Evolutionary conservation across 2,329 filamentous ascomycete species (phyloP), one percentile per base, ranked within the genome.

Genomic region (Polychaeton citri): DNA sequence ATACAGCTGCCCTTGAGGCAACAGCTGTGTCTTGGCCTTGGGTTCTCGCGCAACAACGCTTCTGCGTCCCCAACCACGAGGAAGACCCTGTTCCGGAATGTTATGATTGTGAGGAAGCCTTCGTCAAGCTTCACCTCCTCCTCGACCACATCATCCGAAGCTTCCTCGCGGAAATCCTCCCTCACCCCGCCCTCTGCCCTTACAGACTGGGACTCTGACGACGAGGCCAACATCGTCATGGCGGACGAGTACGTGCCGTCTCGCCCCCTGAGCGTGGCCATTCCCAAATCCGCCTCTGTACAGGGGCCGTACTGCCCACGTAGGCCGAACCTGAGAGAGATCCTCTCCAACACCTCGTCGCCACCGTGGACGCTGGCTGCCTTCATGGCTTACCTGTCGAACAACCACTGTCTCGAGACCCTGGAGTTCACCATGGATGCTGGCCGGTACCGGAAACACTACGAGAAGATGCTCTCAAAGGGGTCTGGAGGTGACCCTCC

Each of bases 351-450:
- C 61, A 75, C 74, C 31, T 83, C 90, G 21, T 77, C 83, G 6
- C 78, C 85, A 28, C 90, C 90, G 47, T 96, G 85, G 72, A 94
- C 87, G 0, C 68, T 95, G 6, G 79, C 76, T 41, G 88, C 88
- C 20, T 96, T 96, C 60, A 96, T 90, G 76, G 87, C 87, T 38
- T 96, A 93, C 53, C 71, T 96, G 3, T 95, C 88, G 1, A 87
- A 93, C 54, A 96, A 96, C 52, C 88, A 96, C 61, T 98, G 90
- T 55, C 67, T 96, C 45, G 90, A 98, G 60, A 95, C 87, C 1
- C 68, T 98, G 26, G 90, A 96, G 55, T 98, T 98, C 59, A 94
- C 87, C 28, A 80, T 95, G 69, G 90, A 95, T 57, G 82, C 88
- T 16, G 81, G 86, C 39, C 74, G 85, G 41, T 98, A 96, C 56